Conservation (phyloP, 176 grass and related monocot genomes). For the Carex kokanica region DNA sequence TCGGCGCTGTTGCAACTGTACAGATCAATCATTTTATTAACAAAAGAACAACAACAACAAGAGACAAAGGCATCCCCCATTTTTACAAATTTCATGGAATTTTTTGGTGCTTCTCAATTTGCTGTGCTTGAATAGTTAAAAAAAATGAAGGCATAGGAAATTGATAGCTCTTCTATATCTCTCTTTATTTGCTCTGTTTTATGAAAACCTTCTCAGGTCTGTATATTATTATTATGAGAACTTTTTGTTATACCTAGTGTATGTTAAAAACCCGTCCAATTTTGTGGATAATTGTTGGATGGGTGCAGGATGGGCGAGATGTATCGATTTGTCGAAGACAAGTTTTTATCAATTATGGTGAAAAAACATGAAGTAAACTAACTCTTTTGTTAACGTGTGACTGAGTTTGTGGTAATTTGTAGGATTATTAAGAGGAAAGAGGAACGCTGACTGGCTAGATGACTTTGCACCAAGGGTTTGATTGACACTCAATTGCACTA, state of each 20-base stretch:
- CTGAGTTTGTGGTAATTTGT: slow-evolving; percentile 23
- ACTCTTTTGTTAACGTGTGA: slow-evolving; percentile 22
- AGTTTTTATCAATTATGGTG: neutral
- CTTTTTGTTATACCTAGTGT: neutral
- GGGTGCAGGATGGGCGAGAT: slow-evolving; percentile 16
- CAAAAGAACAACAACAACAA: slow-evolving; percentile 24
- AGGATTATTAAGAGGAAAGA: slow-evolving; percentile 15
- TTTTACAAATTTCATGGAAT: slow-evolving; percentile 19
- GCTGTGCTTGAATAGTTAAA: neutral
- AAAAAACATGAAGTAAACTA: neutral
- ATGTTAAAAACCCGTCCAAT: slow-evolving; percentile 12
- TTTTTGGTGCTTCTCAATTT: slow-evolving; percentile 17
- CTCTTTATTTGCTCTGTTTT: slow-evolving; percentile 24
- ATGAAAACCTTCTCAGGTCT: neutral
- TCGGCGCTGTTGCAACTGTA: slow-evolving; percentile 19
- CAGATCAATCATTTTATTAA: slow-evolving; percentile 19
- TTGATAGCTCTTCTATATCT: slow-evolving; percentile 9
- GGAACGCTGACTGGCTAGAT: neutral
- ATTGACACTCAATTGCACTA: neutral
- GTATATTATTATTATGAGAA: slow-evolving; percentile 31
- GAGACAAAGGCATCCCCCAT: slow-evolving; percentile 24
- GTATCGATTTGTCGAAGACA: neutral
- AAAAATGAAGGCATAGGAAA: slow-evolving; percentile 12
- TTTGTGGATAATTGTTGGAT: slow-evolving; percentile 26
- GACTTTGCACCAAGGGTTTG: slow-evolving; percentile 2